Conservation (phyloP, 257 asterid species). For the Leptodermis oblonga region DNA sequence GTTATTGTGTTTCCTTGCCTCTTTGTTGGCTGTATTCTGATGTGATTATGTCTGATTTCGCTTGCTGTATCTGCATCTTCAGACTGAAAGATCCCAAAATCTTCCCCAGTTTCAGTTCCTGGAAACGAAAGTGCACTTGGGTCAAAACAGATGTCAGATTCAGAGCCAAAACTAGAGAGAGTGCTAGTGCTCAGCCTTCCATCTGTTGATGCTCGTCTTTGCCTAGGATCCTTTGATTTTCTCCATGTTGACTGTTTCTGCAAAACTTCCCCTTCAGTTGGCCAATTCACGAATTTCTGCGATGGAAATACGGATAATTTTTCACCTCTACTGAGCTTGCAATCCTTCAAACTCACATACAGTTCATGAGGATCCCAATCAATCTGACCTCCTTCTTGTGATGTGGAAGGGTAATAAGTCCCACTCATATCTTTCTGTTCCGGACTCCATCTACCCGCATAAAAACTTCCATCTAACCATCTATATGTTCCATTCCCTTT, state of each 20-base stretch:
- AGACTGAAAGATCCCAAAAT: slow-evolving; percentile 17
- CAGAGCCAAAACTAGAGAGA: slow-evolving; percentile 37
- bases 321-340: slow-evolving; percentile 46
- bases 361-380: slow-evolving; percentile 79
- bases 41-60: slow-evolving; percentile 31
- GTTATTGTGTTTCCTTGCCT: slow-evolving; percentile 63
- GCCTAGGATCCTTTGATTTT: slow-evolving; percentile 26
- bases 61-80: slow-evolving; percentile 35
- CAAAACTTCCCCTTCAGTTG: slow-evolving; percentile 43
- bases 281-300: slow-evolving; percentile 57
- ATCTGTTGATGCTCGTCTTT: slow-evolving; percentile 33
- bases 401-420: slow-evolving; percentile 60
- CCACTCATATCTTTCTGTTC: slow-evolving; percentile 68
- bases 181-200: slow-evolving; percentile 40
- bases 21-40: slow-evolving; percentile 49
- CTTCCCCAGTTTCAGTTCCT: slow-evolving; percentile 33
- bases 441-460: slow-evolving; percentile 79
- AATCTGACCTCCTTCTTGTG: slow-evolving; percentile 28
- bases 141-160: slow-evolving; percentile 49
- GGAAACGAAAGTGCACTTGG: slow-evolving; percentile 30
- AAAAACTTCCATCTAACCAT: slow-evolving; percentile 81
- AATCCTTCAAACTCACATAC: slow-evolving; percentile 40
- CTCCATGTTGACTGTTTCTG: slow-evolving; percentile 28
- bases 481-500: slow-evolving; percentile 73
- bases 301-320: slow-evolving; percentile 61